Conservation (phyloP, 176 grass and related monocot species). For the Thalia dealbata region DNA sequence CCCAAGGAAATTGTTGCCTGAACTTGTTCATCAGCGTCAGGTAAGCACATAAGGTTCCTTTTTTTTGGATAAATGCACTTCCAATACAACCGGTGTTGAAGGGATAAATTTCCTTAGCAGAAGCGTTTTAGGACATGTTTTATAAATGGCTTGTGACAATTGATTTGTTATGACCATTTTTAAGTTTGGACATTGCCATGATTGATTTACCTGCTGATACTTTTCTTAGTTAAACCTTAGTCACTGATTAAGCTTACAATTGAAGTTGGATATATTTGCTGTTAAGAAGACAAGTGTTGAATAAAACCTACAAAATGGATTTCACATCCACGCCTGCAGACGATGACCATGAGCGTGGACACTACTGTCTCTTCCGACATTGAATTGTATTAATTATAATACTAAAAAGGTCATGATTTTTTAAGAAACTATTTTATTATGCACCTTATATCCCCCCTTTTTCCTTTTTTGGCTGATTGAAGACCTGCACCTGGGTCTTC, state of each 20-base stretch:
- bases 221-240: background rate
- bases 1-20: conserved; percentile 55
- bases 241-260: background rate
- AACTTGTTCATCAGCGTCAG: conserved; percentile 83
- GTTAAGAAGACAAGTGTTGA: background rate
- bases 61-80: background rate
- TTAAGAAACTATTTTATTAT: background rate
- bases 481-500: background rate
- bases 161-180: background rate
- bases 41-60: conserved; percentile 23
- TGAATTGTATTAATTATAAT: background rate
- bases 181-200: background rate
- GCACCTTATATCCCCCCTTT: background rate
- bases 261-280: background rate
- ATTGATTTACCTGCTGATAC: background rate
- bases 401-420: background rate
- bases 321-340: background rate
- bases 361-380: background rate
- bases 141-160: background rate
- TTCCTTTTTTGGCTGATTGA: background rate
- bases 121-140: background rate
- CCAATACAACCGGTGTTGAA: background rate
- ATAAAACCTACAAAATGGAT: background rate
- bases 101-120: background rate
- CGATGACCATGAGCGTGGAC: background rate